phyloP scores from a whole-genome alignment of 2,329 filamentous ascomycete species.

The Hypoxylon sp. region DNA sequence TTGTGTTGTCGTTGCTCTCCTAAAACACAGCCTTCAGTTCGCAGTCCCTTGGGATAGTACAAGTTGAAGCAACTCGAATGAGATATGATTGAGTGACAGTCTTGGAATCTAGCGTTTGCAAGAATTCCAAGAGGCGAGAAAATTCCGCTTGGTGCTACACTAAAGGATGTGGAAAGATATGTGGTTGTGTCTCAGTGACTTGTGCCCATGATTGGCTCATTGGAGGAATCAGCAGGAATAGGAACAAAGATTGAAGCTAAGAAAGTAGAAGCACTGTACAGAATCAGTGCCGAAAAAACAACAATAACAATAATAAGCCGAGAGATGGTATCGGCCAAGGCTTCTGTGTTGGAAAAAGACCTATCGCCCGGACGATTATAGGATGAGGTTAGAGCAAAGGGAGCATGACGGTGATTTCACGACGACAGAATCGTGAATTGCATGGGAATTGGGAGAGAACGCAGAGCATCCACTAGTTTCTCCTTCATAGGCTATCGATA shows the following conservation, averaged over 20 bases:
- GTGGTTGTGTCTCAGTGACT: constrained; percentile 43
- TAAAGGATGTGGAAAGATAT: constrained; percentile 35
- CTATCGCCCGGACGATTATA: constrained; percentile 24
- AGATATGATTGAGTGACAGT: constrained; percentile 15
- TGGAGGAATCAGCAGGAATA: constrained; percentile 14
- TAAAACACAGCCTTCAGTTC: constrained; percentile 9
- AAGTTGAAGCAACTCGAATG: constrained; percentile 7
- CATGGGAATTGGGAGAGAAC: constrained; percentile 20
- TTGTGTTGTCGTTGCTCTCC: not conserved
- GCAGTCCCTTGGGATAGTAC: not conserved
- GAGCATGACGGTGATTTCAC: constrained; percentile 14
- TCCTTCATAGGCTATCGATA: constrained; percentile 29
- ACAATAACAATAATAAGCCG: constrained; percentile 5
- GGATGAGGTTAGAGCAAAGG: constrained; percentile 6
- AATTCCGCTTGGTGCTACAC: constrained; percentile 32
- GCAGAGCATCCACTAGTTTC: constrained; percentile 20
- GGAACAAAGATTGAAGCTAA: constrained; percentile 3
- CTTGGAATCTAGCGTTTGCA: constrained; percentile 19
- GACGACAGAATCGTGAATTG: constrained; percentile 14
- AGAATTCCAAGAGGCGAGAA: constrained; percentile 7
- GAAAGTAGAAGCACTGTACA: constrained; percentile 12
- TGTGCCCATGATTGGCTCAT: constrained; percentile 30
- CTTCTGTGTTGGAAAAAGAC: constrained; percentile 1
- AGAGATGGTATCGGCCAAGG: constrained; percentile 6
- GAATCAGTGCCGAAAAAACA: constrained; percentile 3